Evolutionary conservation across 495 filamentous ascomycete genomes (phyloP), one percentile per base, ranked within the genome.

Genomic region (Jackrogersella minutella): DNA sequence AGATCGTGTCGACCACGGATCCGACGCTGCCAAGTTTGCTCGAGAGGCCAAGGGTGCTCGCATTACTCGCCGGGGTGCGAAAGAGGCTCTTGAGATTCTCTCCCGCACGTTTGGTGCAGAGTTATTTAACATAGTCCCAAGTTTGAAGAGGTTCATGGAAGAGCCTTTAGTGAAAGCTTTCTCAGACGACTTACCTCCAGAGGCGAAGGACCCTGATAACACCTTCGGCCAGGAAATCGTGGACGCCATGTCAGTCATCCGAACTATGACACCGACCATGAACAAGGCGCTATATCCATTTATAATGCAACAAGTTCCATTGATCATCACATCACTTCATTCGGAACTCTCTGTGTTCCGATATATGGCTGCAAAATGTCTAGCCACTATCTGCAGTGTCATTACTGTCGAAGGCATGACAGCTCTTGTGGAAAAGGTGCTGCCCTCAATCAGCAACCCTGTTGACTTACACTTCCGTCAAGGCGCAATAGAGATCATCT

Each of bases 361-460:
- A 41, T 99, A 99, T 76, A 93, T 93, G 71, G 95, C 95, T 30
- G 96, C 95, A 8, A 99, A 99, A 76, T 98, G 96, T 74, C 88
- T 99, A 74, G 95, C 96, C 7, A 98, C 94, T 7, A 89, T 97
- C 21, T 98, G 96, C 84, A 97, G 93, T 72, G 91, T 97, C 58
- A 93, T 98, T 58, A 92, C 90, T 2, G 89, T 97, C 14, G 87
- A 96, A 50, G 95, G 91, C 26, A 97, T 98, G 90, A 98, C 93
- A 0, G 93, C 93, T 78, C 79, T 99, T 14, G 95, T 99, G 2
- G 93, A 98, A 76, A 90, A 93, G 58, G 91, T 97, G 1, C 74
- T 98, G 33, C 96, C 96, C 8, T 88, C 90, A 5, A 93, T 97
- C 76, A 96, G 82, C 79, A 96, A 96, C 73, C 87, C 90, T 0